Evolutionary conservation across 2,329 filamentous ascomycete species (phyloP).

Genomic region (Botrytis deweyae): DNA sequence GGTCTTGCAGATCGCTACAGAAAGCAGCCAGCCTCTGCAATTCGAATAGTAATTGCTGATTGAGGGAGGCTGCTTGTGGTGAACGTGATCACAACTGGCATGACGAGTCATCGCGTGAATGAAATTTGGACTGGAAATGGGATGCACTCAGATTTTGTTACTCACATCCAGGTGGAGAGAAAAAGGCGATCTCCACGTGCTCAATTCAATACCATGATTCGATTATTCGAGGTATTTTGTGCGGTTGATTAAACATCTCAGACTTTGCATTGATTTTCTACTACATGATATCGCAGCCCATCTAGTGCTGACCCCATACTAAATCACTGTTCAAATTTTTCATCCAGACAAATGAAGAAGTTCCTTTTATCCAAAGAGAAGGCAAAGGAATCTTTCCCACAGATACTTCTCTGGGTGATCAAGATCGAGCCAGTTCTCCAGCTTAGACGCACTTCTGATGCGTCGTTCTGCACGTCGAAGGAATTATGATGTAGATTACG

Average conservation of each 20-base stretch:
- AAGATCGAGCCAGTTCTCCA: neutral
- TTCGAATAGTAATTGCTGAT: neutral
- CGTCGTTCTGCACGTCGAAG: neutral
- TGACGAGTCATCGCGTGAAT: neutral
- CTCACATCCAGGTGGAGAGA: neutral
- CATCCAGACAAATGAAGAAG: neutral
- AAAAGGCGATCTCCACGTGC: neutral
- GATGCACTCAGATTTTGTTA: neutral
- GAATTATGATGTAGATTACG: neutral
- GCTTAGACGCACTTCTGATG: neutral
- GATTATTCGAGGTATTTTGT: neutral
- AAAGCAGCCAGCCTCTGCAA: neutral
- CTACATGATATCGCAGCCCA: neutral
- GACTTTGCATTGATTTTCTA: neutral
- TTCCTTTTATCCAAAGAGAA: neutral
- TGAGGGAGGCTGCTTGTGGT: neutral
- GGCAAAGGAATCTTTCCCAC: neutral
- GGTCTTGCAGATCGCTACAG: neutral
- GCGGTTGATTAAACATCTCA: neutral
- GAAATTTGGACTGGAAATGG: neutral
- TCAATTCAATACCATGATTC: neutral
- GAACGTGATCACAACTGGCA: constrained; percentile 1
- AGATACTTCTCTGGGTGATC: neutral
- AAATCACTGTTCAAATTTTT: neutral
- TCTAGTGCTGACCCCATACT: neutral